A percentile compares a stretch with the other conserved stretches of the same genome.
phyloP scores from a whole-genome alignment of 2,329 filamentous ascomycete genomes.

The Fusarium napiforme region DNA sequence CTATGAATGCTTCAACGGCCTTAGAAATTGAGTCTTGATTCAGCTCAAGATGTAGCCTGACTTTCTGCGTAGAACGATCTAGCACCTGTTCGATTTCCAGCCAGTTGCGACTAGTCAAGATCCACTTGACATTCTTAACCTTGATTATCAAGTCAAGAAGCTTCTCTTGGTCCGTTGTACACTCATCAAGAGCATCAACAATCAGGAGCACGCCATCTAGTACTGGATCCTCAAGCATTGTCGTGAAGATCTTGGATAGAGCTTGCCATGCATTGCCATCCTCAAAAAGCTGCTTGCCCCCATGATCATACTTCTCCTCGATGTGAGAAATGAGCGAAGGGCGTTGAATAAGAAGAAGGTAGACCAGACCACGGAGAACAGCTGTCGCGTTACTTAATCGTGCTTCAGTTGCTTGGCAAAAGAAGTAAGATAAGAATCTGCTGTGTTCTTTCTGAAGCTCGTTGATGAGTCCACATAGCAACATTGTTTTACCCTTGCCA shows the following conservation, averaged over 20 bases:
- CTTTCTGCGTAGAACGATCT: accelerated
- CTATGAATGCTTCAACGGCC: accelerated
- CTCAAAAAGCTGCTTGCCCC: accelerated
- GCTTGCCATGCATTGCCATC: neutral
- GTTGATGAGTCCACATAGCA: neutral
- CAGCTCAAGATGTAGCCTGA: neutral
- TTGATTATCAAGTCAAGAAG: neutral
- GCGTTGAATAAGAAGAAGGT: neutral
- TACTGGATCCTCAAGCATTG: accelerated
- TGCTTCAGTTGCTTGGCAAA: neutral
- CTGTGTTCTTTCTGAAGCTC: accelerated
- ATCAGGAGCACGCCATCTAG: accelerated
- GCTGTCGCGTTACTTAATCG: neutral
- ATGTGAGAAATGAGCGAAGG: accelerated
- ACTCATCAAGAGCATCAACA: neutral
- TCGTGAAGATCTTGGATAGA: accelerated
- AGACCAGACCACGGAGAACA: neutral
- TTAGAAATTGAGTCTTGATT: accelerated
- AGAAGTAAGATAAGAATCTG: accelerated
- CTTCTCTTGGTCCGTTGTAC: accelerated
- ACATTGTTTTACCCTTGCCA: neutral
- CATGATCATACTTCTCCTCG: neutral
- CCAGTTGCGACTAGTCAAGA: neutral
- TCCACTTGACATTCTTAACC: accelerated
- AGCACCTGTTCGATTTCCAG: accelerated